Evolutionary conservation across 2,329 filamentous ascomycete species (phyloP), one percentile per base, ranked within the genome.

Genomic region (Fusarium succisae): DNA sequence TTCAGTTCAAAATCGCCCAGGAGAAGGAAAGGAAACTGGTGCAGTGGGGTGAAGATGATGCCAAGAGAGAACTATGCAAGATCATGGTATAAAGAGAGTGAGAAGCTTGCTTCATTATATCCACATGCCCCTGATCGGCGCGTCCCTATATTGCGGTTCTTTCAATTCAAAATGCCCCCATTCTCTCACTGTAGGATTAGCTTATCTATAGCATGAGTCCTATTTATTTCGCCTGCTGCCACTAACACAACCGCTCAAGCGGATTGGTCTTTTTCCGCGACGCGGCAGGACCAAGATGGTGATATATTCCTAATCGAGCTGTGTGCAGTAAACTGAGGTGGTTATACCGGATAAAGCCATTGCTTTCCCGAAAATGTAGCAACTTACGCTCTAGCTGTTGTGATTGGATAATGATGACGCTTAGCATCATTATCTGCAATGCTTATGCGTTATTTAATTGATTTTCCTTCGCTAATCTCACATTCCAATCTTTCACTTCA

Each of bases 321-420:
- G 6, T 12, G 10, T 17, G 26, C 13, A 30, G 20, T 11, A 30
- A 17, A 15, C 9, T 30, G 7, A 3, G 20, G 20, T 17, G 20
- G 6, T 0, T n/a, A 22, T 3, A 5, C 15, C 24, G 10, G 47
- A 8, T 13, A 30, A 50, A 30, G 3, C 3, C 8, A 6, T 50
- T 4, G 8, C 20, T 30, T 30, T 17, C 3, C 14, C 3, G 9
- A 1, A 6, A 30, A 3, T 30, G 20, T 1, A n/a, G 24, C 5
- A 30, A 18, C 14, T 30, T 32, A 18, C 15, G 22, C 14, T 32
- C 17, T 5, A n/a, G 15, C 22, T 6, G 4, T 10, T 50, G 11
- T 50, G 15, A 50, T 50, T 50, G 28, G 28, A 50, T 18, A 2
- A n/a, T 12, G 11, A 50, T 32, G 28, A n/a, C 28, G 11, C 22